Percentiles rank a stretch among this genome's conserved stretches.
Evolutionary conservation across 2,329 filamentous ascomycete species (phyloP).

Genomic region (Fusarium duplospermum): DNA sequence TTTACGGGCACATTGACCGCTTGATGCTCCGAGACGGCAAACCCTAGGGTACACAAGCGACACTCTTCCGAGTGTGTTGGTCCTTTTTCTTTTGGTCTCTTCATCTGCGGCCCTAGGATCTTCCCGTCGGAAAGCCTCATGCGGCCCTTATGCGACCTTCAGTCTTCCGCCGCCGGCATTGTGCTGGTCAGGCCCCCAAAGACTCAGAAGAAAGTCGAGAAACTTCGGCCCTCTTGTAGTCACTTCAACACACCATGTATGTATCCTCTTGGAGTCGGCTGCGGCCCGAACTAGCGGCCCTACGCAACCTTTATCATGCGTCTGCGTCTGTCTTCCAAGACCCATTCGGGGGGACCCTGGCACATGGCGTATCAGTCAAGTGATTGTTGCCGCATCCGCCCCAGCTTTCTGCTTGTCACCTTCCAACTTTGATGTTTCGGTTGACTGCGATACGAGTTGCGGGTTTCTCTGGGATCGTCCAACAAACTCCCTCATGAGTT

Average conservation of each 20-base stretch:
- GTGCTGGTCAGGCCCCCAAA: slow-evolving; percentile 7
- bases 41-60: slow-evolving; percentile 7
- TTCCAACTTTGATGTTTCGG: slow-evolving; percentile 31
- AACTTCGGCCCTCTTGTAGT: slow-evolving; percentile 5
- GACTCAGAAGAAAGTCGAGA: slow-evolving; percentile 9
- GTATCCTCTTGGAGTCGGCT: slow-evolving; percentile 14
- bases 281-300: slow-evolving; percentile 24
- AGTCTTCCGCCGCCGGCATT: slow-evolving; percentile 20
- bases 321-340: slow-evolving; percentile 22
- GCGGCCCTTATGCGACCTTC: slow-evolving; percentile 39
- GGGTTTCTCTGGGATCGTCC: slow-evolving; percentile 28
- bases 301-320: slow-evolving; percentile 31
- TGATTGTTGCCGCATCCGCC: slow-evolving; percentile 41
- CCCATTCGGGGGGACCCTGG: slow-evolving; percentile 36
- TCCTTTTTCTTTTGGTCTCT: slow-evolving; percentile 10
- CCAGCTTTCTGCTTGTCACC: slow-evolving; percentile 21
- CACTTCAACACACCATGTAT: slow-evolving; percentile 10
- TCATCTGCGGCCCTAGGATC: slow-evolving; percentile 35
- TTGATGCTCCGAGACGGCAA: slow-evolving; percentile 5
- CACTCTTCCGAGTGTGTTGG: slow-evolving; percentile 24
- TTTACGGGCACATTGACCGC: slow-evolving; percentile 20
- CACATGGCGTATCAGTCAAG: slow-evolving; percentile 47
- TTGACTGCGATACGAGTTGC: slow-evolving; percentile 34
- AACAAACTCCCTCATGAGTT: slow-evolving; percentile 19
- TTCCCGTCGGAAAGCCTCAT: slow-evolving; percentile 40